Evolutionary conservation across 2,329 filamentous ascomycete species (phyloP).

Genomic region (Neofusicoccum sp.): DNA sequence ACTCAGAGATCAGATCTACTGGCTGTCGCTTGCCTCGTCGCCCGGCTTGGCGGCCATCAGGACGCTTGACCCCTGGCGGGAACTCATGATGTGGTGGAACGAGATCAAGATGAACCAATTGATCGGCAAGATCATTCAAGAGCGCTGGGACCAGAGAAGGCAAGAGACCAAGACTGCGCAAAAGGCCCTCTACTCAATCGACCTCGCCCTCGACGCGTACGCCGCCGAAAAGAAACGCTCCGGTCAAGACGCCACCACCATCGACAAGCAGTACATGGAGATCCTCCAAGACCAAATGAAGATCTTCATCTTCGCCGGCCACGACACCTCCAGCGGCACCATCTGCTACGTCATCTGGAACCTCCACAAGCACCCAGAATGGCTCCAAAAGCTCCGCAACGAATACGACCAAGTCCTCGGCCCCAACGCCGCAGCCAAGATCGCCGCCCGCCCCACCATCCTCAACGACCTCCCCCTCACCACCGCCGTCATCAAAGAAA

Average conservation of each 20-base stretch:
- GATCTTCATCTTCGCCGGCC: conserved; percentile 36
- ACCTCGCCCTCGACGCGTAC: conserved; percentile 13
- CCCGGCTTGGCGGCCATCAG: background rate
- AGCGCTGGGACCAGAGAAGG: conserved; percentile 1
- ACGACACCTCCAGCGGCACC: conserved; percentile 35
- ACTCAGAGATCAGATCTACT: conserved; percentile 1
- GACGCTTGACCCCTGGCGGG: background rate
- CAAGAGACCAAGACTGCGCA: background rate
- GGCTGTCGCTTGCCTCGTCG: background rate
- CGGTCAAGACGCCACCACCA: background rate
- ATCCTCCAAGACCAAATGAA: conserved; percentile 26
- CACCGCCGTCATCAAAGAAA: conserved; percentile 37
- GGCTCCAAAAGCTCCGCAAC: conserved; percentile 24
- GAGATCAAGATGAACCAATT: background rate
- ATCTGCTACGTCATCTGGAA: conserved; percentile 32
- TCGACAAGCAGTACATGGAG: background rate
- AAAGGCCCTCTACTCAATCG: conserved; percentile 1
- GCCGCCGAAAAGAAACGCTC: background rate
- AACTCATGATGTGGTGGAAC: background rate
- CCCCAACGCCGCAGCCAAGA: conserved; percentile 17
- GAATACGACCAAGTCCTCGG: conserved; percentile 36
- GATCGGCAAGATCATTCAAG: background rate
- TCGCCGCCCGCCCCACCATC: conserved; percentile 24
- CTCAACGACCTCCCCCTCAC: conserved; percentile 33
- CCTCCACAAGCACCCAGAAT: conserved; percentile 28